Conservation (phyloP, 495 filamentous ascomycete species). For the Penicillium maclennaniae region DNA sequence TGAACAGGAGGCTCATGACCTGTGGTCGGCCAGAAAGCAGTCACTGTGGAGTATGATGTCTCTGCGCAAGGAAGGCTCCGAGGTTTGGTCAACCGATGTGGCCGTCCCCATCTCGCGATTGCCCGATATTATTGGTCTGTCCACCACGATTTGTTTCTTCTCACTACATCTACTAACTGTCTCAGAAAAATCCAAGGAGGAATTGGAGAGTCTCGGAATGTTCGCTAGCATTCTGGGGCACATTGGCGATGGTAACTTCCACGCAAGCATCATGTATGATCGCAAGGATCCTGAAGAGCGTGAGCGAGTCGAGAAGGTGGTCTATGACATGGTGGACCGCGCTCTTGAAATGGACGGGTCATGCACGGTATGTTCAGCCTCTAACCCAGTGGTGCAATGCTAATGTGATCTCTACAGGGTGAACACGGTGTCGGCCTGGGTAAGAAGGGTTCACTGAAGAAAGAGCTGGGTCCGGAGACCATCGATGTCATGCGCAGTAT, state of each 20-base stretch:
- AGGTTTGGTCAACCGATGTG: conserved; percentile 78
- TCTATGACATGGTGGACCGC: conserved; percentile 82
- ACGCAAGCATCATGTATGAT: conserved; percentile 85
- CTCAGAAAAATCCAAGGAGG: conserved; percentile 77
- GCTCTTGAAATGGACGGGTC: conserved; percentile 92
- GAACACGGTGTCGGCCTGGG: conserved; percentile 88
- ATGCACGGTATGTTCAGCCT: conserved; percentile 56
- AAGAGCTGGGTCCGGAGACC: conserved; percentile 79
- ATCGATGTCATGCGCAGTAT: conserved; percentile 82
- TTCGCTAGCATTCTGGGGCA: conserved; percentile 85
- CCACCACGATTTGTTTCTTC: not conserved
- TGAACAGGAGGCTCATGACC: conserved; percentile 63
- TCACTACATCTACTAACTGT: conserved; percentile 2
- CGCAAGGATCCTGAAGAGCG: conserved; percentile 60
- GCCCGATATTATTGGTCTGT: conserved; percentile 73
- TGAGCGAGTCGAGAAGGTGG: conserved; percentile 70
- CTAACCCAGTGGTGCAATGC: conserved; percentile 2
- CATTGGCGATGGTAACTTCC: conserved; percentile 89
- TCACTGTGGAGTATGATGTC: conserved; percentile 65
- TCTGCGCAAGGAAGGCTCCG: conserved; percentile 53
- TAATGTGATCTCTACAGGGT: conserved; percentile 42
- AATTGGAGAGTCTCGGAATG: conserved; percentile 77
- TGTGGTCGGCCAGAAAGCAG: conserved; percentile 89
- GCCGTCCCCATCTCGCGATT: conserved; percentile 83
- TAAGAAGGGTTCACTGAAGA: conserved; percentile 74